Evolutionary conservation across 768 basidiomycete genomes (phyloP), one percentile per base, ranked within the genome.

Genomic region (Russula foetens): DNA sequence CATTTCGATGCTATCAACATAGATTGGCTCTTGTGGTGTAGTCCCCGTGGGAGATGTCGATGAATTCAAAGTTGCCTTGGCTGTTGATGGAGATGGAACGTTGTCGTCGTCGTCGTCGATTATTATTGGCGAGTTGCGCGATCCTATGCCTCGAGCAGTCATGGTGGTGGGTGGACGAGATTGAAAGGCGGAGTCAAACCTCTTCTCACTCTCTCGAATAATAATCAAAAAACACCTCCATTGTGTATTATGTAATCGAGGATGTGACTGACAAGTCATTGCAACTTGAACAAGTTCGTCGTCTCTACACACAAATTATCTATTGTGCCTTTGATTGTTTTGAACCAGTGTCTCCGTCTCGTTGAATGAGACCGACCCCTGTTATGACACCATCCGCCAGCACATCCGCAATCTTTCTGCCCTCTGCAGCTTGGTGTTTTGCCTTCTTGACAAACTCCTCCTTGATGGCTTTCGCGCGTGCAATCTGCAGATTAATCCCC

Each of bases 351-450:
- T 33, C 53, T 21, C 41, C 39, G 61, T 78, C 80, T 52, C 82
- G 79, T 63, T 82, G 77, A 70, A 92, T 87, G 62, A 92, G 75
- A 0, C 90, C 91, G 12, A 94, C 80, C 8, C 85, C 83, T 6
- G 87, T 82, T 55, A 88, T 84, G 9, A 83, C 87, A 0, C 88
- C 87, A 66, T 86, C 86, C 2, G 86, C 84, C 19, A 85, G 75
- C 43, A 86, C 77, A 60, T 89, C 85, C 0, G 87, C 85, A 7
- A 79, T 77, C 66, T 92, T 87, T 64, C 84, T 81, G 8, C 84
- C 84, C 64, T 89, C 86, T 54, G 80, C 82, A 24, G 84, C 81
- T 64, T 84, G 80, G 55, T 81, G 80, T 60, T 84, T 78, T 3
- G 82, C 82, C 67, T 87, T 80, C 66, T 81, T 80, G 63, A 87